Base-by-base conservation (phyloP, 352 stramenopile species). In the Peronospora tabacina region DNA sequence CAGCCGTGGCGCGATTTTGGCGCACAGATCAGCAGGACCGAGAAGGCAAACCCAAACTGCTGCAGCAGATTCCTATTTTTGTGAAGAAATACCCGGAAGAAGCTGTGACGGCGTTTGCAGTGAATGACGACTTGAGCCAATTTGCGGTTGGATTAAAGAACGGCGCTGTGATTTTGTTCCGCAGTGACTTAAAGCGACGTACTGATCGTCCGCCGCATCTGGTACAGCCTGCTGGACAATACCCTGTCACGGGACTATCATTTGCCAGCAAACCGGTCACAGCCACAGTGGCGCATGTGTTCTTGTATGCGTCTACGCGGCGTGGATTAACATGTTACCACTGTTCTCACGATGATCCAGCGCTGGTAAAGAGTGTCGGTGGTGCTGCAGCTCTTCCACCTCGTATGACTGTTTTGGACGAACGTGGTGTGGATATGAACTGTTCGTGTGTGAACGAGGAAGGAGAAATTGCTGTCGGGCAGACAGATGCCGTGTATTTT, bases 61-160 rank as follows among this genome's bases (percentile, higher is more conserved):
- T 94, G 48, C 79, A 91, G 48, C 78, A 91, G 52, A 82, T 91
- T 42, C 81, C 73, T 7, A 65, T 94, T 55, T 94, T 93, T 49
- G 80, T 80, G 38, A 93, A 93, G 49, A 90, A 90, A 57, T 94
- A 90, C 48, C 78, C 82, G 0, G 82, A 94, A 35, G 81, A 94
- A 62, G 82, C 82, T 0, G 82, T 94, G 39, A 94, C 82, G 3
- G 82, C 82, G 22, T 94, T 94, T 40, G 69, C 81, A 13, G 82
- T 91, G 35, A 88, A 79, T 41, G 82, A 91, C 44, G 82, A 94
- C 49, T 71, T 90, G 40, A 78, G 66, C 50, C 78, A 90, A 40
- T 90, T 90, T 40, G 78, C 81, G 0, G 72, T 94, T 6, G 82
- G 82, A 5, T 54, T 92, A 30, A 82, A 82, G 44, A 94, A 94